These are phyloP conservation scores for Bipolaris zeicola DNA, from an alignment of 2,329 filamentous ascomycete genomes.

Conservation along the genomic window DNA sequence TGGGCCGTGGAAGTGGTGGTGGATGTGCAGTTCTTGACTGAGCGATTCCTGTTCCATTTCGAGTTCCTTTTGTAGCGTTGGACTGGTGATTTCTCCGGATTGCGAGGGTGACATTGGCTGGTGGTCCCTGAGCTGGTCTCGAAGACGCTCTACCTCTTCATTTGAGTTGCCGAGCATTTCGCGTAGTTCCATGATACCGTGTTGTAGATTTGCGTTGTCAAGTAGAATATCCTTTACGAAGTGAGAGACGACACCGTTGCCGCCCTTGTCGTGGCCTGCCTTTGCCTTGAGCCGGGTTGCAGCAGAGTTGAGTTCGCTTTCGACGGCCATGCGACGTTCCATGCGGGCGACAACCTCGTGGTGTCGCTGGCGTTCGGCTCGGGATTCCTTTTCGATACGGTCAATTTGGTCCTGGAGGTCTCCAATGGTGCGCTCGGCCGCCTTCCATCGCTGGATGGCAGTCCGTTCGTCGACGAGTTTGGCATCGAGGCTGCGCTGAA, in stretches of 20 bases:
- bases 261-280: slow-evolving; percentile 62
- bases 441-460: slow-evolving; percentile 81
- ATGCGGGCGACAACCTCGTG: slow-evolving; percentile 80
- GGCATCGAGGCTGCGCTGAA: slow-evolving; percentile 70
- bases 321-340: slow-evolving; percentile 80
- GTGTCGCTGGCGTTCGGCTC: slow-evolving; percentile 80
- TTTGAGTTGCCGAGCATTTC: slow-evolving; percentile 92
- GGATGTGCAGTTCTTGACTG: slow-evolving; percentile 76
- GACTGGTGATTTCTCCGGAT: slow-evolving; percentile 32
- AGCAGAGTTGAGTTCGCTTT: slow-evolving; percentile 79
- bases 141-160: slow-evolving; percentile 85
- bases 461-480: slow-evolving; percentile 77
- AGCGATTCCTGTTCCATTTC: slow-evolving; percentile 46
- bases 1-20: slow-evolving; percentile 84
- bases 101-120: slow-evolving; percentile 63
- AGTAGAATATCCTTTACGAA: slow-evolving; percentile 95
- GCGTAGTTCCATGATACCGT: slow-evolving; percentile 86
- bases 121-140: slow-evolving; percentile 80
- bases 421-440: slow-evolving; percentile 77
- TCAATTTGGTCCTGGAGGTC: slow-evolving; percentile 88
- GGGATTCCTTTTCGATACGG: slow-evolving; percentile 81
- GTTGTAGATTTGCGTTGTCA: slow-evolving; percentile 92
- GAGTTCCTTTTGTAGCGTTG: slow-evolving; percentile 74
- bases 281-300: slow-evolving; percentile 79
- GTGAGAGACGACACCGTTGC: slow-evolving; percentile 80